phyloP scores from a whole-genome alignment of 768 basidiomycete species.

The Suillus ampliporus region DNA sequence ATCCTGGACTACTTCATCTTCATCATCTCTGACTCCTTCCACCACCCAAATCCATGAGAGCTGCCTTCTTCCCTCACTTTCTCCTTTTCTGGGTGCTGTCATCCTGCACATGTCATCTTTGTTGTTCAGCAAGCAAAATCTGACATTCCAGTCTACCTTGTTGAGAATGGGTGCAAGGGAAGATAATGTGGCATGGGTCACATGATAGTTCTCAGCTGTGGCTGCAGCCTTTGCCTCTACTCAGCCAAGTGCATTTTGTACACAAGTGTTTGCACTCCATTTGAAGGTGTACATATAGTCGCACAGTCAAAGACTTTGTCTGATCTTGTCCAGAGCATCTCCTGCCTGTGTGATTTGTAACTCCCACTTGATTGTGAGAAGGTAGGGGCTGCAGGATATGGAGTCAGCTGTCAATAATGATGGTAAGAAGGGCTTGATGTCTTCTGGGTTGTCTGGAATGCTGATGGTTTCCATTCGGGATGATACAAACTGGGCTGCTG shows the following conservation, averaged over 20 bases:
- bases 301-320: conserved; percentile 15
- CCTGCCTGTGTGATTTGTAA: conserved; percentile 21
- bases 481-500: neutral
- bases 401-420: neutral
- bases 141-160: conserved; percentile 3
- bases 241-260: conserved; percentile 7
- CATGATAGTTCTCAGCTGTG: conserved; percentile 10
- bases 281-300: conserved; percentile 20
- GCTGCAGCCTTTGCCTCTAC: conserved; percentile 16
- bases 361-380: conserved; percentile 4
- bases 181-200: conserved; percentile 11
- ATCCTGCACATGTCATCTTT: conserved; percentile 2
- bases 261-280: conserved; percentile 10
- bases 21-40: neutral
- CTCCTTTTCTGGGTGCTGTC: neutral
- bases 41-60: conserved; percentile 16
- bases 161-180: neutral
- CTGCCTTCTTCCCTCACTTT: conserved; percentile 13
- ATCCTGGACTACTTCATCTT: neutral
- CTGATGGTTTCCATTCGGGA: neutral
- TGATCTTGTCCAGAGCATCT: conserved; percentile 12
- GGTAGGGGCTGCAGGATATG: neutral
- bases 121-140: neutral
- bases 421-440: neutral
- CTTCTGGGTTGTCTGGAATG: neutral